Base-by-base conservation (phyloP, 495 filamentous ascomycete species). In the Margaritispora aquatica region DNA sequence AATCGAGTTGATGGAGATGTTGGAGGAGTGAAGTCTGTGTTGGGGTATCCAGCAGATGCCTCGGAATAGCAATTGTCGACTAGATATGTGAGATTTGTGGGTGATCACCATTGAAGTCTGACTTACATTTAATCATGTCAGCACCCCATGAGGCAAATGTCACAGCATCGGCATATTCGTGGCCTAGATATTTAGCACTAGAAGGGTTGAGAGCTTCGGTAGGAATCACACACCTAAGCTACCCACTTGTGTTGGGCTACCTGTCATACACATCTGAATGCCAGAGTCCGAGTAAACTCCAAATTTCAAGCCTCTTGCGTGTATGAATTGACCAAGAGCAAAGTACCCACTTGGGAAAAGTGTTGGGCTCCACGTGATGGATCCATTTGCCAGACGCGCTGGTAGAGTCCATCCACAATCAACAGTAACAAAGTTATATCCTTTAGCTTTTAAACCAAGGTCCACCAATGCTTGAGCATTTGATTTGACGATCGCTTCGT, bases 221-320 rank as follows among this genome's bases (percentile, higher is more conserved):
- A 13, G 29, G 1, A 34, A 13, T n/a, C 29, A 49, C 61, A 10
- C 51, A 63, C 56, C 31, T 51, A 59, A 49, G 34, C 59, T 61
- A 21, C 59, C 59, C 15, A 29, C 53, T 26, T 61, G 59, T 4
- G 52, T 46, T 27, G 59, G 57, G 9, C 15, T 13, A 13, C 57
- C 57, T 19, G 57, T 60, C 57, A 60, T 60, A 44, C 57, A 60
- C 51, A 55, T 60, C 47, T 60, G 20, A n/a, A 69, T 62, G 9
- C 80, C 81, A 2, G 73, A 75, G 24, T 80, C 79, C 10, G 78
- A 78, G 58, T 84, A 83, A 0, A 81, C 71, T 0, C 82, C 82
- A 61, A 84, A 85, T 23, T 78, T 69, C 24, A 84, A 61, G 1
- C 74, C 75, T 4, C 75, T 58, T 8, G 60, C 62, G 62, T 84